Evolutionary conservation across 2,329 filamentous ascomycete genomes (phyloP).

Genomic region (Aspergillus carbonarius): DNA sequence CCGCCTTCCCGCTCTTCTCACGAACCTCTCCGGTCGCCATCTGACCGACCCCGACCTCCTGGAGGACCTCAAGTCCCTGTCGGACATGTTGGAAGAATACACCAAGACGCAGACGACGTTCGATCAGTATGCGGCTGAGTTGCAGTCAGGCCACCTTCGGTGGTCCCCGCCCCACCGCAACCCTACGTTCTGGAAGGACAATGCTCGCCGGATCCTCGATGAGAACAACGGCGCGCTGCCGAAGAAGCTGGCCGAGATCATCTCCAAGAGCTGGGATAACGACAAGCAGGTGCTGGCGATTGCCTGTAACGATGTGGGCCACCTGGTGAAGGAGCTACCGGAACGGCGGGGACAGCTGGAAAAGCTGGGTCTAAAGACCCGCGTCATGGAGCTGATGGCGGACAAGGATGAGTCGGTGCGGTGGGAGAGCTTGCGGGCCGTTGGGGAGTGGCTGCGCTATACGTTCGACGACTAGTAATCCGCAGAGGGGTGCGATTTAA

Average conservation of each 20-base stretch:
- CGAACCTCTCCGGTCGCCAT: conserved; percentile 56
- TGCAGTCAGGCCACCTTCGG: conserved; percentile 80
- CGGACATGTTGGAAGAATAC: conserved; percentile 81
- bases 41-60: conserved; percentile 51
- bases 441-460: conserved; percentile 75
- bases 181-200: conserved; percentile 86
- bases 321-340: conserved; percentile 82
- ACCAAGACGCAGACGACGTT: conserved; percentile 67
- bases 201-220: conserved; percentile 82
- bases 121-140: conserved; percentile 73
- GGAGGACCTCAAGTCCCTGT: conserved; percentile 49
- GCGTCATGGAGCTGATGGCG: conserved; percentile 92
- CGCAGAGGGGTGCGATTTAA: background rate
- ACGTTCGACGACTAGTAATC: conserved; percentile 54
- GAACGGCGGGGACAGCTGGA: conserved; percentile 79
- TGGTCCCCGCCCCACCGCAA: conserved; percentile 92
- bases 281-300: conserved; percentile 85
- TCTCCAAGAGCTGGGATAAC: conserved; percentile 79
- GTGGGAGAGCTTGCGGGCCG: conserved; percentile 87
- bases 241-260: conserved; percentile 79
- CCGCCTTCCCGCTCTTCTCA: conserved; percentile 66
- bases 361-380: conserved; percentile 77
- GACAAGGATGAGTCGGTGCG: conserved; percentile 83
- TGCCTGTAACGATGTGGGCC: conserved; percentile 89
- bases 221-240: conserved; percentile 76